Percentiles rank a stretch among this genome's conserved stretches.
Evolutionary conservation across 192 early-diverging fungal genomes (phyloP).

Genomic region (Coemansia asiatica): DNA sequence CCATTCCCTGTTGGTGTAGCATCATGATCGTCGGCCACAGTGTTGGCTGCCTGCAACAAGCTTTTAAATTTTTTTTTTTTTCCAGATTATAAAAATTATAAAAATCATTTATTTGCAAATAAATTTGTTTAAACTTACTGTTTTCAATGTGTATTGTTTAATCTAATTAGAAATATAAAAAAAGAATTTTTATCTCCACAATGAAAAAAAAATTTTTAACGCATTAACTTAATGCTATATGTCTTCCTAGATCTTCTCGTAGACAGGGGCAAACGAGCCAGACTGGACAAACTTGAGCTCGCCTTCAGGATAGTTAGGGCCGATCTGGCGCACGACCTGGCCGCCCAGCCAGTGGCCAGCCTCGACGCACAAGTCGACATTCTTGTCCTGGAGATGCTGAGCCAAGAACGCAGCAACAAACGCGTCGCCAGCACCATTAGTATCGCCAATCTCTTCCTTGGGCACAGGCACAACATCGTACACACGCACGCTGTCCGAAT

Average conservation of each 20-base stretch:
- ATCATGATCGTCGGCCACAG: too few species aligned
- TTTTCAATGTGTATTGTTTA: too few species aligned
- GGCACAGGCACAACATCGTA: conserved; percentile 63
- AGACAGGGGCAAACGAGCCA: conserved; percentile 28
- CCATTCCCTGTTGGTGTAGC: too few species aligned
- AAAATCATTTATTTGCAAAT: too few species aligned
- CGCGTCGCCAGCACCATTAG: conserved; percentile 98
- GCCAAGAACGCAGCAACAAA: conserved; percentile 93
- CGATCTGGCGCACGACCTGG: conserved; percentile 77
- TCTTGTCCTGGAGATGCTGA: conserved; percentile 73
- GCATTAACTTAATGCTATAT: too few species aligned
- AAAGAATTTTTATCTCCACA: too few species aligned
- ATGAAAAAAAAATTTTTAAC: too few species aligned
- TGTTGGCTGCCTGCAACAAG: too few species aligned
- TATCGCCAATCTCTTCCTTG: conserved; percentile 81
- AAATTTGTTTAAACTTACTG: too few species aligned
- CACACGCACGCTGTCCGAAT: conserved; percentile 62
- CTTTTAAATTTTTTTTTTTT: too few species aligned
- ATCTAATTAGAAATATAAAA: too few species aligned
- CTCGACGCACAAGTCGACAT: conserved; percentile 65
- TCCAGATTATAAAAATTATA: too few species aligned
- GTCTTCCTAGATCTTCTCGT: conserved; percentile 32
- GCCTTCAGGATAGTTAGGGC: conserved; percentile 70
- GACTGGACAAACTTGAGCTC: conserved; percentile 47
- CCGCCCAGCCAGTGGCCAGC: conserved; percentile 92